Evolutionary conservation across 2,329 filamentous ascomycete genomes (phyloP), one percentile per base, ranked within the genome.

Genomic region (Emergomyces orientalis): DNA sequence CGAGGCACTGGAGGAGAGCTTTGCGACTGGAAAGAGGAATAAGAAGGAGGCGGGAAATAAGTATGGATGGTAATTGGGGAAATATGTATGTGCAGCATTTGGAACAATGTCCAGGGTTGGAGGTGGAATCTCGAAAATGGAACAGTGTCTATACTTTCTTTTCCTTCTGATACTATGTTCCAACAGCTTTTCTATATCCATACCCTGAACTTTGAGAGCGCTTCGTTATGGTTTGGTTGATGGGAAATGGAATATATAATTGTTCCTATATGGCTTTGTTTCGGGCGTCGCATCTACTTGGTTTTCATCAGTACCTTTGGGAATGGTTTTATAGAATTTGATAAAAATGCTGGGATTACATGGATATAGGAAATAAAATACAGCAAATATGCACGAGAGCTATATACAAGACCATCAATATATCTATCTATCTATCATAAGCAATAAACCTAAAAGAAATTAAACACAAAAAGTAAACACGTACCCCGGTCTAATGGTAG

Each of bases 1-100:
- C 72, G 91, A 96, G 13, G 91, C 91, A 2, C 78, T 97, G 67
- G 91, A 97, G 76, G 93, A 97, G 71, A 92, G 90, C 73, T 97
- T 96, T 79, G 91, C 91, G 25, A 81, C 87, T 68, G 90, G 91
- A 6, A 87, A 84, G 77, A 84, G 83, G 69, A 94, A 92, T 71
- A 87, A 90, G 74, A 87, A 85, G 69, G 91, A 96, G 73, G 90
- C 90, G 25, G 89, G 89, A 3, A 86, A 84, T 63, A 85, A 85
- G 69, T 97, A 97, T 77, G 92, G 92, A 5, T 97, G 91, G 90
- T 87, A 70, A 70, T 63, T 25, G 7, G 41, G 27, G 14, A 34
- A 1, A 34, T 34, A 11, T 56, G 34, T 56, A 3, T 19, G 6
- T 54, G 30, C 17, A 6, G 25, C 2, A 19, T 9, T n/a, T 9